Conservation (phyloP, 352 stramenopile species). For the Phytophthora nicotianae region DNA sequence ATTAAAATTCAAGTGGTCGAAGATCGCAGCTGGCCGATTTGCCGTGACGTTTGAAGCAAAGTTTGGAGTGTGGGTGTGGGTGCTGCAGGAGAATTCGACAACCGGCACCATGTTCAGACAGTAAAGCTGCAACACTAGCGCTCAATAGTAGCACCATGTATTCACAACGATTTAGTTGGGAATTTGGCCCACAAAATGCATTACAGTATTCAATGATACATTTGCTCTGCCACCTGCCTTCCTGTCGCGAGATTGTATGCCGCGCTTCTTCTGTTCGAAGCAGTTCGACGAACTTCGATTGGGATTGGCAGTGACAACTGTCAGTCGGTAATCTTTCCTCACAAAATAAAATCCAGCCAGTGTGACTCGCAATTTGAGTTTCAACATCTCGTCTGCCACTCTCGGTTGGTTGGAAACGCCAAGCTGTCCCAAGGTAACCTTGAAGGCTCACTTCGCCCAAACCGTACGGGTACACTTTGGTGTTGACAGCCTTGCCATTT, state of each 20-base stretch:
- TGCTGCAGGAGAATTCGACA: neutral
- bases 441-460: too few relatives aligned
- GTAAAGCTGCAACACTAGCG: neutral
- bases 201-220: too few relatives aligned
- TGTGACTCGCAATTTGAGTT: neutral
- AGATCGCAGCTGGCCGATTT: neutral
- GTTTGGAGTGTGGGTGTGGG: neutral
- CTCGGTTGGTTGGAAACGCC: conserved; percentile 7
- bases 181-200: too few relatives aligned
- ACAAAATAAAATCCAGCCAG: conserved; percentile 18
- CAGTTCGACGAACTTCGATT: conserved; percentile 19
- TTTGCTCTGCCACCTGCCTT: conserved; percentile 7
- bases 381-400: conserved; percentile 12
- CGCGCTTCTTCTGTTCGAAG: conserved; percentile 23
- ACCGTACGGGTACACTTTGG: conserved; percentile 4
- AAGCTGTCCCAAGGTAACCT: conserved; percentile 2
- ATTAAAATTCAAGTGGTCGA: neutral
- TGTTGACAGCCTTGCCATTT: conserved; percentile 18
- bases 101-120: neutral
- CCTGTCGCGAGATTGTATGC: conserved; percentile 8
- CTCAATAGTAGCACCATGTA: neutral
- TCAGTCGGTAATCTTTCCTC: neutral
- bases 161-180: neutral
- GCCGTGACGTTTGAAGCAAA: neutral
- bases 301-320: conserved; percentile 1